phyloP scores from a whole-genome alignment of 73 alveolate species.

The Symbiodinium natans region DNA sequence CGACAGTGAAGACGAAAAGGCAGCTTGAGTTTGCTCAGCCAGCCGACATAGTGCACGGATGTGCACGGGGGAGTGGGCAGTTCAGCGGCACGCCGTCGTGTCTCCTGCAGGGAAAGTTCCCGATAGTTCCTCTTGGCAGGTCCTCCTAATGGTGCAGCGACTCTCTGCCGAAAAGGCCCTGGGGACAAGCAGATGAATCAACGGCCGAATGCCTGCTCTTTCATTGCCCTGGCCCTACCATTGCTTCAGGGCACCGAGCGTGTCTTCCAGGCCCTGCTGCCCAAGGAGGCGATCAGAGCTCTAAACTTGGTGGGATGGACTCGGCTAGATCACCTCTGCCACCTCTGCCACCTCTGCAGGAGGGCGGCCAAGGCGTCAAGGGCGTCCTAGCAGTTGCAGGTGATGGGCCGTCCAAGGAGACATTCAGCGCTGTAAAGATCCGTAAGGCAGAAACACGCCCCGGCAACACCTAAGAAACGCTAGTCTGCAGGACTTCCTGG shows the following conservation, averaged over 20 bases:
- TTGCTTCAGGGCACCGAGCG: conserved; percentile 87
- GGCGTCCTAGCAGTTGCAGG: conserved; percentile 93
- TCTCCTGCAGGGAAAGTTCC: too few relatives aligned
- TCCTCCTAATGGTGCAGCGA: conserved; percentile 92
- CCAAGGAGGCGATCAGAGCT: conserved; percentile 37
- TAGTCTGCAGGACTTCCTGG: conserved; percentile 44
- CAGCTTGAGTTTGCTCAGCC: background rate
- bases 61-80: too few relatives aligned
- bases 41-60: too few relatives aligned
- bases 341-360: background rate
- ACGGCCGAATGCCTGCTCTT: background rate
- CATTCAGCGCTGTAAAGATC: background rate
- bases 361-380: conserved; percentile 89
- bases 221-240: background rate
- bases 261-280: conserved; percentile 79
- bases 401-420: conserved; percentile 74
- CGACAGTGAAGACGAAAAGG: conserved; percentile 93
- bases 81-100: too few relatives aligned
- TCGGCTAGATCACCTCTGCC: background rate
- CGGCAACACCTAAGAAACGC: too few relatives aligned
- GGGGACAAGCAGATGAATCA: background rate
- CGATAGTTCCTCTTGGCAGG: background rate
- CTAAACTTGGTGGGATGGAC: background rate
- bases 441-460: too few relatives aligned
- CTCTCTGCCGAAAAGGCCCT: conserved; percentile 77